A percentile compares a stretch with the other conserved stretches of the same genome.
phyloP scores from a whole-genome alignment of 2,329 filamentous ascomycete genomes.

The Pyrenophora tritici-repentis region DNA sequence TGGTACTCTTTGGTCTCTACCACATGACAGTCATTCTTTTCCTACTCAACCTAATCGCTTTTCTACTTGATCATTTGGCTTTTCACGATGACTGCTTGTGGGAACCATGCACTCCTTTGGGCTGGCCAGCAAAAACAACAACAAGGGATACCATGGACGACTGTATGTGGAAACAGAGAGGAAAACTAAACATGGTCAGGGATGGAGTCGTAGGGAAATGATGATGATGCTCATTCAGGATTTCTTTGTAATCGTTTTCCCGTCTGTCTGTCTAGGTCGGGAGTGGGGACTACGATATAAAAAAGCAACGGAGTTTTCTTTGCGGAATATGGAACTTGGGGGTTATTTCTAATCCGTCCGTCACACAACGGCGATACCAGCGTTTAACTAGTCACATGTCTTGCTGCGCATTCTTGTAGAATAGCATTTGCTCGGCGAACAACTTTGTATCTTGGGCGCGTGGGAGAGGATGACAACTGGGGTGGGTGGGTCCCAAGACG shows the following conservation, averaged over 20 bases:
- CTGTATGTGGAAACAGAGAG: conserved; percentile 13
- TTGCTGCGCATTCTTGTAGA: conserved; percentile 28
- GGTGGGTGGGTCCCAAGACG: neutral
- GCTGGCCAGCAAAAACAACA: conserved; percentile 27
- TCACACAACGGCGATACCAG: conserved; percentile 7
- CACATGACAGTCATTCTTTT: conserved; percentile 23
- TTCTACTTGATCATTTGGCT: conserved; percentile 18
- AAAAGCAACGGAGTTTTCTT: conserved; percentile 24
- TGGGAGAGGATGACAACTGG: conserved; percentile 7
- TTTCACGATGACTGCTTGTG: conserved; percentile 21
- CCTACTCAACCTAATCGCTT: conserved; percentile 25
- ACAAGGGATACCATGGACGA: conserved; percentile 24
- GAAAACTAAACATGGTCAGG: conserved; percentile 1
- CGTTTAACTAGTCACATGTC: conserved; percentile 16
- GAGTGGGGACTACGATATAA: conserved; percentile 10
- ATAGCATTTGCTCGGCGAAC: conserved; percentile 30
- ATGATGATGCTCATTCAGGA: conserved; percentile 6
- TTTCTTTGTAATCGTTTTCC: conserved; percentile 13
- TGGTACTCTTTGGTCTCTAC: conserved; percentile 24
- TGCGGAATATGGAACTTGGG: conserved; percentile 11
- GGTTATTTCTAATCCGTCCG: conserved; percentile 7
- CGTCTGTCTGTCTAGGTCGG: neutral
- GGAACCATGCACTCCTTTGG: conserved; percentile 26
- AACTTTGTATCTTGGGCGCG: neutral
- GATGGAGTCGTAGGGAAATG: conserved; percentile 1